Evolutionary conservation across 2,329 filamentous ascomycete genomes (phyloP), one percentile per base, ranked within the genome.

Genomic region (Colletotrichum sp.): DNA sequence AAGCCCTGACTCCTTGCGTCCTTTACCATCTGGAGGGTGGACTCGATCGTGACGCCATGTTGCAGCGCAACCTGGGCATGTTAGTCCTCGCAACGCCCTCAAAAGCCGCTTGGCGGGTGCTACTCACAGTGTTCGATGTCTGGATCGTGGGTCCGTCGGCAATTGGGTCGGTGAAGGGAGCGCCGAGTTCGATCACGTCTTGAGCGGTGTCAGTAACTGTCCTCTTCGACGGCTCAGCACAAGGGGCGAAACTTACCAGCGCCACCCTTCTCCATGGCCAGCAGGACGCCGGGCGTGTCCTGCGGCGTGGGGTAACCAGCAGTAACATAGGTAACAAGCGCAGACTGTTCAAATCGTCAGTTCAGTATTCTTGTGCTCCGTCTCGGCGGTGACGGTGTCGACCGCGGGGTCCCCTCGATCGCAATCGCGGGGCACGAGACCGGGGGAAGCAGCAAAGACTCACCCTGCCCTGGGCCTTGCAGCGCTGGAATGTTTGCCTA

Each of bases 101-200:
- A 24, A 18, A 32, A 49, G 36, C 62, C 15, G 52, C 28, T 26
- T 28, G 39, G 57, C 60, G 6, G 32, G 12, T 71, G 63, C 59
- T 83, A 85, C 81, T 87, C 93, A 89, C 92, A 55, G 95, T 98
- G 87, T 99, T 99, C 79, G 97, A 92, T 78, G 93, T 97, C 88
- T 99, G 97, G 80, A 99, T 99, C 6, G 96, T 98, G 44, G 97
- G 97, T 32, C 97, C 97, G 86, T 99, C 97, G 80, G 96, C 97
- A 86, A 99, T 99, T 75, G 97, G 97, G 85, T 99, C 97, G 81
- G 96, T 98, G 88, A 99, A 99, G 69, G 97, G 97, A 72, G 98
- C 93, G 78, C 96, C 97, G 80, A 99, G 92, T 86, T 99, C 97
- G 82, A 99, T 98, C 76, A 99, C 89, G 85, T 99, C 97, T 95